Evolutionary conservation across 2,329 filamentous ascomycete genomes (phyloP), one percentile per base, ranked within the genome.

Genomic region (Cadophora luteo-olivacea): DNA sequence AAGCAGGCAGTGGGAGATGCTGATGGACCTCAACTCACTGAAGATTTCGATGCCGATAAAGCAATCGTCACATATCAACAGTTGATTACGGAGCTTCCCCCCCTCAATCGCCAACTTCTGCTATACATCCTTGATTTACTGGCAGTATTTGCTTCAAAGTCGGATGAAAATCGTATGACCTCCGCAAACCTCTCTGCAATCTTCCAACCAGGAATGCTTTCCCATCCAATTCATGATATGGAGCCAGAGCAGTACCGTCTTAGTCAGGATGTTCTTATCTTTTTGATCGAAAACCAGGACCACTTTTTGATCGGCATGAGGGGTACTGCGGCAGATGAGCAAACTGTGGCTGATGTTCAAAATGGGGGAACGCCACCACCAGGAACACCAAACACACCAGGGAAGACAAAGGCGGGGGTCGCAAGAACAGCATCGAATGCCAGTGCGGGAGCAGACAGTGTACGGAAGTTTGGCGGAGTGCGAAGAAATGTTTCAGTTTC

Each of bases 251-350:
- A 98, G 77, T 99, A 99, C 79, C 90, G 93, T 38, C 84, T 99
- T 6, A 98, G 97, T 78, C 96, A 99, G 84, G 95, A 96, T 76
- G 95, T 99, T 24, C 86, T 99, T 72, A 97, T 99, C 62, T 99
- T 99, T 80, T 83, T 99, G 74, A 99, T 99, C 73, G 94, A 98
- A 78, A 97, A 99, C 76, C 96, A 99, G 79, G 96, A 99, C 77
- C 93, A 97, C 80, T 99, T 99, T 84, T 84, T 99, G 72, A 97
- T 99, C 72, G 96, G 96, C 66, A 99, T 99, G 96, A 93, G 94
- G 78, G 96, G 96, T 55, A 97, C 94, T n/a, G 94, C 89, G n/a
- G 92, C 94, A n/a, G 94, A 97, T 77, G 93, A 97, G 77, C 64
- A 86, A 77, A 90, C 87, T 0, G 86, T 86, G 73, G 83, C 87